Evolutionary conservation across 768 basidiomycete species (phyloP), one percentile per base, ranked within the genome.

Genomic region (Pleurotus ostreatus): DNA sequence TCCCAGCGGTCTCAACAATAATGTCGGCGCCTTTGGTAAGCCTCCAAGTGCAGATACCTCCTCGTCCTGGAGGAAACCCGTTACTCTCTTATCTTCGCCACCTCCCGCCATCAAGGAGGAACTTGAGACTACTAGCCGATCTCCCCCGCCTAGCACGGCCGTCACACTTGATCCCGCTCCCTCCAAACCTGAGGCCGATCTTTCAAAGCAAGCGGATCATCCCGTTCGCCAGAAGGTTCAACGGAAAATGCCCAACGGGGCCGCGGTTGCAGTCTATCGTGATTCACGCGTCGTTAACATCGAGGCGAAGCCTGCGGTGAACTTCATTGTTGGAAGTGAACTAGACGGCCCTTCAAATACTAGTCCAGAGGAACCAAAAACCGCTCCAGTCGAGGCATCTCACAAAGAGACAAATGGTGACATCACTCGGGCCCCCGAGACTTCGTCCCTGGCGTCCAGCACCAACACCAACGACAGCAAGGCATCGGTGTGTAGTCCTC

Each of bases 241-340:
- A 59, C 84, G 84, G 4, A 89, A 84, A 66, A 81, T 89, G 79
- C 87, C 88, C 48, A 81, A 73, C 52, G 88, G 88, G 18, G 83
- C 86, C 46, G 79, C 78, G 41, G 85, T 91, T 54, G 88, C 84
- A 37, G 88, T 89, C 69, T 85, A 85, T 67, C 85, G 87, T 39
- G 81, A 84, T 65, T 82, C 82, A 5, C 76, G 78, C 30, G 67
- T 70, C 13, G 74, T 78, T 30, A 75, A 73, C 56, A 71, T 71
- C 38, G 79, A 83, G 61, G 61, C 76, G 3, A 79, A 76, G 55
- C 66, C 75, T 13, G 60, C 75, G 8, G 87, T 92, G 56, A 84
- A 81, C 59, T 94, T 94, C 71, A 89, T 85, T 46, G 88, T 93
- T 45, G 80, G 74, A 55, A 92, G 90, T 63, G 92, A 93, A 68